Conservation (phyloP, 1,284 basidiomycete genomes). For the Trametes pubescens region DNA sequence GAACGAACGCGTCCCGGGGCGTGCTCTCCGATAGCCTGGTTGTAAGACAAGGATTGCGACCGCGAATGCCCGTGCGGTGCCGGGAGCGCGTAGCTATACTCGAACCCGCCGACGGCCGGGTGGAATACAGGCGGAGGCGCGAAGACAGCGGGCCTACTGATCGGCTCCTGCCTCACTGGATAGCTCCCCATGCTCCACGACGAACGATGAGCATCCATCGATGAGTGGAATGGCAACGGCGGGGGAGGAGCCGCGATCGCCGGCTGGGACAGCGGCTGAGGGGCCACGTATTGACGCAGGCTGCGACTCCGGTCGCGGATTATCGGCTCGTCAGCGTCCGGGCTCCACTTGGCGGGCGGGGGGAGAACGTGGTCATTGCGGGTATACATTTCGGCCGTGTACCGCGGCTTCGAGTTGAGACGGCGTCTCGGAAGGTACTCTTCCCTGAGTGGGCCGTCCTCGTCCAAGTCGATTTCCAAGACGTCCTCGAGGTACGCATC, state of each 20-base stretch:
- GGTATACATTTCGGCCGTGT: constrained; percentile 33
- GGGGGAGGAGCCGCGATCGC: constrained; percentile 36
- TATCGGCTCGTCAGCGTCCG: constrained; percentile 77
- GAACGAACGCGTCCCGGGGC: constrained; percentile 62
- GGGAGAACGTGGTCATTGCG: constrained; percentile 55
- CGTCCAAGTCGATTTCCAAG: constrained; percentile 78
- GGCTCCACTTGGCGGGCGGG: constrained; percentile 83
- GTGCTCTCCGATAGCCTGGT: constrained; percentile 54
- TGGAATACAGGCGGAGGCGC: constrained; percentile 42
- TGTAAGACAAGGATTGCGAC: constrained; percentile 64
- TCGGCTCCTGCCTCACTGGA: constrained; percentile 32
- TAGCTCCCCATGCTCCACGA: constrained; percentile 38
- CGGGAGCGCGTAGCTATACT: constrained; percentile 40
- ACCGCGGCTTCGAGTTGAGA: constrained; percentile 46
- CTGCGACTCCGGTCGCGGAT: constrained; percentile 57
- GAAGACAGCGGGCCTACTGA: constrained; percentile 29
- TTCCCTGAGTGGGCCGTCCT: constrained; percentile 80
- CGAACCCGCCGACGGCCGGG: constrained; percentile 49
- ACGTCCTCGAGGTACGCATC: constrained; percentile 53
- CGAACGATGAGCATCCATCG: constrained; percentile 34
- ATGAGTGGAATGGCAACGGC: constrained; percentile 37
- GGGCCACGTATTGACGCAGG: constrained; percentile 68
- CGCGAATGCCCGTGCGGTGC: constrained; percentile 54
- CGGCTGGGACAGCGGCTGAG: constrained; percentile 56
- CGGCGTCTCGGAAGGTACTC: constrained; percentile 81